Evolutionary conservation across 1,139 yeast species (phyloP).

Genomic region (Suhomyces anneliseae): DNA sequence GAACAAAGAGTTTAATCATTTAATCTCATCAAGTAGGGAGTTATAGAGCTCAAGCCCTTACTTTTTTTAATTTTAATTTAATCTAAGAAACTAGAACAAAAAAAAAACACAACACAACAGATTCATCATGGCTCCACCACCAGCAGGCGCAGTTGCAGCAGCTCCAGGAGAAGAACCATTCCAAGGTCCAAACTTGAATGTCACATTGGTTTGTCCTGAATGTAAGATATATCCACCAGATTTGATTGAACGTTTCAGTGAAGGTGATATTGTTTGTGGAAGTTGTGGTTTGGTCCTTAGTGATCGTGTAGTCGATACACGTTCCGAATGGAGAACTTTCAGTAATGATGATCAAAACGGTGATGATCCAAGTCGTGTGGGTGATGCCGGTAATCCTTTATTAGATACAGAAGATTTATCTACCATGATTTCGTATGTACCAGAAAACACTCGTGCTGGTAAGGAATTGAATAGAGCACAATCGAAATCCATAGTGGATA

Average conservation of each 20-base stretch:
- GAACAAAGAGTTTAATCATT: not conserved
- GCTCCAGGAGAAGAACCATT: constrained; percentile 27
- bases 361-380: constrained; percentile 99
- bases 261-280: constrained; percentile 97
- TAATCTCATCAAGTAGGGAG: not conserved
- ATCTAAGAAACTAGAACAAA: too few species aligned
- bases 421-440: constrained; percentile 85
- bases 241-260: constrained; percentile 89
- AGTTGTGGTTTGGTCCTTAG: constrained; percentile 92
- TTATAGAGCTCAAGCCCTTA: not conserved
- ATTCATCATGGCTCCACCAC: constrained; percentile 1
- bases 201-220: constrained; percentile 91
- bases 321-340: constrained; percentile 99
- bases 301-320: constrained; percentile 88
- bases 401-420: constrained; percentile 90
- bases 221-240: constrained; percentile 96
- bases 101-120: not conserved
- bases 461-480: constrained; percentile 90
- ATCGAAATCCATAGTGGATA: constrained; percentile 79
- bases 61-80: too few species aligned
- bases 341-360: constrained; percentile 96
- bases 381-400: constrained; percentile 95
- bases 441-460: constrained; percentile 74
- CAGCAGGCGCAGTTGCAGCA: constrained; percentile 10
- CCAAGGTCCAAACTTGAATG: constrained; percentile 74